phyloP scores from a whole-genome alignment of 306 rosid species.

The Pyrus betulifolia region DNA sequence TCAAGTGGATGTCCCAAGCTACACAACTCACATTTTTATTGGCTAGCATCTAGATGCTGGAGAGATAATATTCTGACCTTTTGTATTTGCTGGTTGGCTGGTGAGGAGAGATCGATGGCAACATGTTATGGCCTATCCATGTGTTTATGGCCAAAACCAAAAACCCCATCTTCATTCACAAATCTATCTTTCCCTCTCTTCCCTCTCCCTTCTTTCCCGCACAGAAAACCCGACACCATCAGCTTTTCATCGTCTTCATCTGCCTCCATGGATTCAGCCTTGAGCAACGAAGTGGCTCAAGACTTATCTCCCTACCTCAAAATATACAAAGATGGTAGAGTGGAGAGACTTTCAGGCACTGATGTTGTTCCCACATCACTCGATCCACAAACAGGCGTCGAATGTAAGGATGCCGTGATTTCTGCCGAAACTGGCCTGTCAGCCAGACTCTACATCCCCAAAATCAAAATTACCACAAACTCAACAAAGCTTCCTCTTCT shows the following conservation, averaged over 20 bases:
- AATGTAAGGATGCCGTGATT: constrained; percentile 58
- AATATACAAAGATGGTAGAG: constrained; percentile 55
- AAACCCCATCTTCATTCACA: neutral
- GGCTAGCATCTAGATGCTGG: neutral
- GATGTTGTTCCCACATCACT: constrained; percentile 34
- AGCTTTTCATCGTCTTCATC: neutral
- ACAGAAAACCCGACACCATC: neutral
- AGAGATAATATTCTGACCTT: neutral
- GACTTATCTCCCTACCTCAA: constrained; percentile 46
- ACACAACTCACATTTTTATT: neutral
- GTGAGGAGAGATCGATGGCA: neutral
- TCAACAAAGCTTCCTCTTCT: constrained; percentile 55
- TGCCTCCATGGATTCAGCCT: constrained; percentile 25
- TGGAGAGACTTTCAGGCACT: constrained; percentile 33
- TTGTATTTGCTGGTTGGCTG: neutral
- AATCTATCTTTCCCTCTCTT: neutral
- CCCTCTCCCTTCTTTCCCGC: neutral
- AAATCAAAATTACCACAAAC: neutral
- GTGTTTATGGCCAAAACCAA: neutral
- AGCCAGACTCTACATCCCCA: constrained; percentile 53
- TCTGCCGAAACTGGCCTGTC: constrained; percentile 41
- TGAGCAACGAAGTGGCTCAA: constrained; percentile 12
- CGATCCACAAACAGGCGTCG: constrained; percentile 44
- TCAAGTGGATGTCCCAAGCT: neutral
- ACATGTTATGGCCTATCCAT: neutral